Percentiles rank a stretch among this genome's conserved stretches.
Evolutionary conservation across 495 filamentous ascomycete species (phyloP).

Genomic region (Viridothelium virens): DNA sequence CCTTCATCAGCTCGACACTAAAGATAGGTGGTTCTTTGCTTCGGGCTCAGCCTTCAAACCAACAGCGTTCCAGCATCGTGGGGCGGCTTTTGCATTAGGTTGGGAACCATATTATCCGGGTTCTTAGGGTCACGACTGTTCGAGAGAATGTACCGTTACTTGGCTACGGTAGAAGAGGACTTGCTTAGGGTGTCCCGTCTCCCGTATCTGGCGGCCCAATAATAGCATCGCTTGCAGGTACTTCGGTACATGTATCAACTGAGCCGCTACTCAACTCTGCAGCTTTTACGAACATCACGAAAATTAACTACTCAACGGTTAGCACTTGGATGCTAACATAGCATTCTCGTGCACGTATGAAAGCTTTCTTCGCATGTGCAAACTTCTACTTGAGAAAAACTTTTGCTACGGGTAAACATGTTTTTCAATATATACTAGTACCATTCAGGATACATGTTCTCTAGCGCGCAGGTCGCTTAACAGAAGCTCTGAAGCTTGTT

Average conservation of each 20-base stretch:
- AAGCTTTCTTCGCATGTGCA: too few species aligned
- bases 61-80: slow-evolving; percentile 9
- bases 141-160: background rate
- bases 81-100: background rate
- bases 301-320: background rate
- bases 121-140: background rate
- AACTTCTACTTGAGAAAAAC: too few species aligned
- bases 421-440: too few species aligned
- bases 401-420: too few species aligned
- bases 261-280: background rate
- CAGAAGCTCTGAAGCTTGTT: too few species aligned
- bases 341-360: background rate
- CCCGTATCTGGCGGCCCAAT: background rate
- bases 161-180: background rate
- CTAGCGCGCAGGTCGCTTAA: too few species aligned
- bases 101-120: background rate
- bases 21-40: slow-evolving; percentile 3
- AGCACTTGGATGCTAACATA: background rate
- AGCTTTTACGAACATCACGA: background rate
- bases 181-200: background rate
- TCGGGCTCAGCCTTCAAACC: background rate
- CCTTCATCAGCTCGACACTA: slow-evolving; percentile 3
- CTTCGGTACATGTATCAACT: background rate
- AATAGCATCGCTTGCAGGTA: background rate
- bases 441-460: too few species aligned